Evolutionary conservation across 2,329 filamentous ascomycete genomes (phyloP).

Genomic region (Fusarium equiseti): DNA sequence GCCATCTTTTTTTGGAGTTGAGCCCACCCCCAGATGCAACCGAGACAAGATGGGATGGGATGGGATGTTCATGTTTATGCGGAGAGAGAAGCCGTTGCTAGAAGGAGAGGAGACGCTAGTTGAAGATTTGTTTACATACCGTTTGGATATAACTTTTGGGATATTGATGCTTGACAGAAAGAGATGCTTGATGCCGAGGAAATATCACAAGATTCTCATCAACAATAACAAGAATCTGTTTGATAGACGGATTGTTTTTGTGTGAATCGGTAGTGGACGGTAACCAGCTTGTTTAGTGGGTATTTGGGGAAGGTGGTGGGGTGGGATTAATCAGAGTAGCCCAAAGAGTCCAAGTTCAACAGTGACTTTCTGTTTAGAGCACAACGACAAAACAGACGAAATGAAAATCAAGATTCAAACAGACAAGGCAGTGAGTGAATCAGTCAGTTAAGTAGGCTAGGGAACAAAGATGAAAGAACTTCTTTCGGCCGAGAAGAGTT

Average conservation of each 20-base stretch:
- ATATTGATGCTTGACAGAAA: background rate
- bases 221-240: conserved; percentile 1
- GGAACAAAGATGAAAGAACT: conserved; percentile 17
- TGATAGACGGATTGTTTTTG: conserved; percentile 37
- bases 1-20: conserved; percentile 33
- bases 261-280: conserved; percentile 39
- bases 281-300: conserved; percentile 43
- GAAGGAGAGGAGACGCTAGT: background rate
- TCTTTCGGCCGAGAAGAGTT: background rate
- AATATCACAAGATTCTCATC: background rate
- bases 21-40: conserved; percentile 39
- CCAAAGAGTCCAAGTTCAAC: conserved; percentile 27
- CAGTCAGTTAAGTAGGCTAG: conserved; percentile 3
- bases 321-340: conserved; percentile 36
- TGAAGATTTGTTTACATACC: conserved; percentile 23
- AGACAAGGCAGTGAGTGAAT: background rate
- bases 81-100: conserved; percentile 7
- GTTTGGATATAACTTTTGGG: background rate
- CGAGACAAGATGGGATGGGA: conserved; percentile 22
- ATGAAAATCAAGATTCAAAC: conserved; percentile 5
- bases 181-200: background rate
- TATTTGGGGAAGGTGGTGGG: conserved; percentile 37
- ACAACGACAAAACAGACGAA: background rate
- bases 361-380: conserved; percentile 20
- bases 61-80: conserved; percentile 17